Evolutionary conservation across 176 grass and related monocot species (phyloP), one percentile per base, ranked within the genome.

Genomic region (Carex littledalei): DNA sequence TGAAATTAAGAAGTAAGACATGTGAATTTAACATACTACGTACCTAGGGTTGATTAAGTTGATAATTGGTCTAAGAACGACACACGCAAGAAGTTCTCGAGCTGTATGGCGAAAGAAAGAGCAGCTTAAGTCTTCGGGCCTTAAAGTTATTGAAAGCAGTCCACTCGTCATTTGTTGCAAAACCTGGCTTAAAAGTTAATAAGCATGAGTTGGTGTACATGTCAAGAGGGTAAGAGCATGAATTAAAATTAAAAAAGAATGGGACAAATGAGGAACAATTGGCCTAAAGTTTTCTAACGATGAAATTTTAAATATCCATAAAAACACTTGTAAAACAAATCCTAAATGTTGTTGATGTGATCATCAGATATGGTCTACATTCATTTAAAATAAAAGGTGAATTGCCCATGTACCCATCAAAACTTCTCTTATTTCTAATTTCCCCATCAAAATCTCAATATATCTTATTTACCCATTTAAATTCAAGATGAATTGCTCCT

Each of bases 31-130:
- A 76, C 35, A 81, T 71, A 81, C 67, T 43, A 81, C 67, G 61
- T 92, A 99, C 97, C 97, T 95, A 74, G 97, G 93, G 83, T 99
- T 99, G 71, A 84, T 87, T 88, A 96, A 89, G 84, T 96, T 99
- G 58, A 99, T 16, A 83, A 96, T 56, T 83, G 97, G 91, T 86
- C 91, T 94, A 43, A 99, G 80, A 84, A 99, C 97, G 54, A 94
- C 82, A 79, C 93, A 94, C 41, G 97, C 88, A 54, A 99, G 91
- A 99, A 99, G 91, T 89, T 99, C 97, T 63, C 90, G 87, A 1
- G 87, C 90, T 41, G 97, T 89, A 62, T 87, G 87, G 74, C 85
- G 84, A 84, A 99, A 99, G 84, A 92, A 99, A 63, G 88, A 91
- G 84, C 97, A 99, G 55, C 89, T 84, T 61, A 96, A 78, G 79